Base-by-base conservation (phyloP, 257 asterid genomes). In the Nicotiana benthamiana region DNA sequence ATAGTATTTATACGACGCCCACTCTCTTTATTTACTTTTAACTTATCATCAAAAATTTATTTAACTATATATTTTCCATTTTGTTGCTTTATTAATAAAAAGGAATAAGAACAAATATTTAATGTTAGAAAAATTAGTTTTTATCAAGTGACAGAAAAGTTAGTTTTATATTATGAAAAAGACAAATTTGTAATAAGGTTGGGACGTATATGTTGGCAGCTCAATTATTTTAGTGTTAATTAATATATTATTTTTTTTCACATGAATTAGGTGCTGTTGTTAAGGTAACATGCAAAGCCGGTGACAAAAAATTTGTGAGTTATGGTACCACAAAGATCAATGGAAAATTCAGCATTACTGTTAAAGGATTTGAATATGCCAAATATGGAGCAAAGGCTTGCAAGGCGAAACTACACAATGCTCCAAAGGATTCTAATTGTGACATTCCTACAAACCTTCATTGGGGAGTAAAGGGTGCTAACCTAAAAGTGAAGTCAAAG, bases 291-390 rank as follows among this genome's bases (percentile, higher is more conserved):
- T 67, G 75, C 27, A 67, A 67, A 18, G 53, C 75, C 0, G 75
- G 75, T 18, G 10, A 89, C 85, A 91, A 90, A 57, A 68, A 88
- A 77, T 82, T 93, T n/a, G 88, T 85, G 53, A 90, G 89, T 53
- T 93, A 89, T 59, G 97, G 97, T 10, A 87, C 83, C 32, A 92
- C 94, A 1, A 90, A 91, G 80, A 87, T 77, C 64, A 91, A 92
- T 60, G 97, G 97, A 2, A 92, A 91, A 76, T 92, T 77, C 54
- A 90, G 89, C 62, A 82, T 91, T 74, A 81, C 86, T 0, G 61
- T 92, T 62, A 82, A 83, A 79, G 93, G 43, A 5, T 34, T 34
- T 34, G 40, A 34, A 34, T 34, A 34, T 34, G 40, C 40, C 4
- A 34, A 34, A 91, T 64, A 64, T 64, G 74, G 74, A 64, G 74